Evolutionary conservation across 768 basidiomycete species (phyloP).

Genomic region (Amanita exitialis): DNA sequence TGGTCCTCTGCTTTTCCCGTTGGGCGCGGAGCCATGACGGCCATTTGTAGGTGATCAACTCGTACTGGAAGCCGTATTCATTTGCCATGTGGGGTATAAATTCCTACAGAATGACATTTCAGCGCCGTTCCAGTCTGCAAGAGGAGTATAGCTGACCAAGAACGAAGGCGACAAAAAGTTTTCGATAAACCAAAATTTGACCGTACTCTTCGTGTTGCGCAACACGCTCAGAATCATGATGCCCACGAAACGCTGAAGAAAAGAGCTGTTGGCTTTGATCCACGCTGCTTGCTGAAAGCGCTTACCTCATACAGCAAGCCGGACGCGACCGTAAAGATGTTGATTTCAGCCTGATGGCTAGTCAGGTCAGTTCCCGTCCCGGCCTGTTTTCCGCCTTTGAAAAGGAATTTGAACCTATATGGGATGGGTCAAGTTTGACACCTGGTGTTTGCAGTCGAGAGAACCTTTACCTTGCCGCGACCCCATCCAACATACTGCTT

Average conservation of each 20-base stretch:
- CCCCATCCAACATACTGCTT: conserved; percentile 32
- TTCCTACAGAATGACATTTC: conserved; percentile 48
- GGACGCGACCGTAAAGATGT: conserved; percentile 98
- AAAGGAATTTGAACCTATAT: conserved; percentile 35
- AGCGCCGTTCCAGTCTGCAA: background rate
- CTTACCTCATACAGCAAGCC: conserved; percentile 89
- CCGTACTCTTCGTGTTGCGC: conserved; percentile 85
- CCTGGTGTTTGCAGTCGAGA: background rate
- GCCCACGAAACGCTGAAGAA: conserved; percentile 77
- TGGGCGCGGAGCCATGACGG: conserved; percentile 96
- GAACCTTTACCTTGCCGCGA: conserved; percentile 41
- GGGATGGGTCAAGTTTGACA: conserved; percentile 12
- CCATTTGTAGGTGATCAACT: conserved; percentile 98
- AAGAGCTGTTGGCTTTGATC: conserved; percentile 2
- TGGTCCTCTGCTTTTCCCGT: conserved; percentile 95
- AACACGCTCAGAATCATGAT: conserved; percentile 98
- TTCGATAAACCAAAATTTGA: conserved; percentile 99
- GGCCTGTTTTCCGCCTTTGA: conserved; percentile 21
- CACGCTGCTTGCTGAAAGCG: background rate
- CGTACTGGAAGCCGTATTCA: conserved; percentile 91
- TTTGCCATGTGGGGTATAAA: conserved; percentile 90
- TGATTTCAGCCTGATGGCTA: conserved; percentile 74
- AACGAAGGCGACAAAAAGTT: conserved; percentile 98
- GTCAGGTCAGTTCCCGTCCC: conserved; percentile 14
- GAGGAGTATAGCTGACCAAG: conserved; percentile 42